Percentiles rank a stretch among this genome's conserved stretches.
These are phyloP conservation scores for Ampelocalamus luodianensis DNA, from an alignment of 176 grass and related monocot genomes.

Conservation along the genomic window DNA sequence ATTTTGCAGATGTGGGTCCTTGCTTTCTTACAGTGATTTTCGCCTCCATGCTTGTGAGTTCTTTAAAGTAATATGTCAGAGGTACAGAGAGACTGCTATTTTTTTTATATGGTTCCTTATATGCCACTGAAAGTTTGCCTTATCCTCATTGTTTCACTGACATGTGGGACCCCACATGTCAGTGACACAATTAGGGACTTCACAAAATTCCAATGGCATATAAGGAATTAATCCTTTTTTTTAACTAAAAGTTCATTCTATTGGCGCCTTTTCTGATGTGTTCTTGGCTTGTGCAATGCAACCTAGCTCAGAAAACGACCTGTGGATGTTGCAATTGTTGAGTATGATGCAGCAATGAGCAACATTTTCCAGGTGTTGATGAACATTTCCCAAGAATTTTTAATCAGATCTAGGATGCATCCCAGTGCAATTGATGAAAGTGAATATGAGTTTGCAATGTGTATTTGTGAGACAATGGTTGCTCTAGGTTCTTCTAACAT, in stretches of 20 bases:
- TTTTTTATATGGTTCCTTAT: too few relatives aligned
- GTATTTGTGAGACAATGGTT: constrained; percentile 90
- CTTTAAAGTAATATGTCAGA: constrained; percentile 93
- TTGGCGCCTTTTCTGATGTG: constrained; percentile 26
- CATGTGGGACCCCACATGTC: too few relatives aligned
- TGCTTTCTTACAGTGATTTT: constrained; percentile 89
- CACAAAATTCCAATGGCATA: too few relatives aligned
- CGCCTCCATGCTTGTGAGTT: constrained; percentile 93
- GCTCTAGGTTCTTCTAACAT: constrained; percentile 96
- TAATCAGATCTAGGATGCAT: constrained; percentile 69
- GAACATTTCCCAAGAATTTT: constrained; percentile 82
- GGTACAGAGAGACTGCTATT: constrained; percentile 48
- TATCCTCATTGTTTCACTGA: too few relatives aligned
- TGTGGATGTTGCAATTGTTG: constrained; percentile 67
- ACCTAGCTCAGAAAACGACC: constrained; percentile 79
- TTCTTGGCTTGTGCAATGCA: constrained; percentile 35
- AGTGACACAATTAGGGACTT: too few relatives aligned
- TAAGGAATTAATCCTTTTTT: background rate
- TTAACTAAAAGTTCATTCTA: constrained; percentile 28
- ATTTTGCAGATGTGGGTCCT: constrained; percentile 74
- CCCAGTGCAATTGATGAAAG: constrained; percentile 73
- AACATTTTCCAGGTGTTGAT: constrained; percentile 88
- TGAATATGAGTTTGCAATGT: constrained; percentile 81
- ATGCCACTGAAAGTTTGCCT: too few relatives aligned
- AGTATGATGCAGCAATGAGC: constrained; percentile 88